These are phyloP conservation scores for Phaeosphaeria sp. DNA, from an alignment of 2,329 filamentous ascomycete genomes.

Conservation along the genomic window DNA sequence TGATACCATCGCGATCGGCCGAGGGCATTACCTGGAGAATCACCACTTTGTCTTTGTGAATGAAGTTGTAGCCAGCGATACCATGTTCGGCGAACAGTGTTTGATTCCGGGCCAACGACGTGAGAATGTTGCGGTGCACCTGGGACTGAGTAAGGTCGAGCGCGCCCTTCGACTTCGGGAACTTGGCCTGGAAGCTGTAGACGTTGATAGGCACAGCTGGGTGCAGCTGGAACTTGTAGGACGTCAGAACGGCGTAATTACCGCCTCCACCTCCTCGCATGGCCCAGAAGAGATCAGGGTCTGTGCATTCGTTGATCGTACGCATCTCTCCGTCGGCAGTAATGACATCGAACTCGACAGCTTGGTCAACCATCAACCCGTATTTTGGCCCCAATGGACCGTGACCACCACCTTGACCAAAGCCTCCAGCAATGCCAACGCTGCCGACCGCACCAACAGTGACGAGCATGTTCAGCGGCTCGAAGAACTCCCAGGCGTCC, in stretches of 20 bases:
- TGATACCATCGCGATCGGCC: constrained; percentile 30
- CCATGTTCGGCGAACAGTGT: constrained; percentile 35
- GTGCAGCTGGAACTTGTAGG: constrained; percentile 47
- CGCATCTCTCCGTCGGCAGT: constrained; percentile 39
- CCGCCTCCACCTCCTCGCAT: constrained; percentile 47
- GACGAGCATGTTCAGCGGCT: constrained; percentile 40
- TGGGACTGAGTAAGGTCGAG: constrained; percentile 40
- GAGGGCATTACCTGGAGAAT: constrained; percentile 42
- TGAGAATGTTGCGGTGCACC: constrained; percentile 40
- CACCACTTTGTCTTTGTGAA: constrained; percentile 39
- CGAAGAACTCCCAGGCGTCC: constrained; percentile 46
- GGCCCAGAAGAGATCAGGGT: constrained; percentile 47
- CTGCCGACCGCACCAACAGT: constrained; percentile 48
- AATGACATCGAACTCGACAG: constrained; percentile 45
- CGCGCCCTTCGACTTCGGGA: constrained; percentile 24
- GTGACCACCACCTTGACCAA: constrained; percentile 60
- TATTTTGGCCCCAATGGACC: constrained; percentile 59
- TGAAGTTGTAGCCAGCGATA: constrained; percentile 47
- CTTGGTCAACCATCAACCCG: constrained; percentile 47
- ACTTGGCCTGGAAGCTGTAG: constrained; percentile 44
- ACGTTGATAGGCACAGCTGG: constrained; percentile 43
- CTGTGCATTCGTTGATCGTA: constrained; percentile 43
- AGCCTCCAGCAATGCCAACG: constrained; percentile 58
- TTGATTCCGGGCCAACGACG: constrained; percentile 41
- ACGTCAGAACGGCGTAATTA: constrained; percentile 45